Conservation (phyloP, 192 early-diverging fungal genomes). For the Thoreauomyces humboldtii region DNA sequence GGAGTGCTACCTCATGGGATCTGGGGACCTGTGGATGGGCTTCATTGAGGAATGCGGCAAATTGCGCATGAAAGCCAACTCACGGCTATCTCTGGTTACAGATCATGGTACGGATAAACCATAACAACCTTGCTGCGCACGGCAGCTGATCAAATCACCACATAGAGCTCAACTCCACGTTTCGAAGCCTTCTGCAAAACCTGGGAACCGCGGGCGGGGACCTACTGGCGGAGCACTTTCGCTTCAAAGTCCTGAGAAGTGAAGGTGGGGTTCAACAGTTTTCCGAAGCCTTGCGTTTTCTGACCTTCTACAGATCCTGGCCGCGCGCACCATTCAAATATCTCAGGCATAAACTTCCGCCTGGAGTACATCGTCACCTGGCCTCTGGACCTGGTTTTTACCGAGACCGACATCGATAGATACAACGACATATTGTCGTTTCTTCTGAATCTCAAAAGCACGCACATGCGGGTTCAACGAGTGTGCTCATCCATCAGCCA, state of each 20-base stretch:
- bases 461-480: slow-evolving; percentile 53
- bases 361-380: slow-evolving; percentile 60
- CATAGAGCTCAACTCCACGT: slow-evolving; percentile 18
- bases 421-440: slow-evolving; percentile 66
- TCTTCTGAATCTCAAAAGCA: slow-evolving; percentile 53
- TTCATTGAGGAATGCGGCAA: slow-evolving; percentile 56
- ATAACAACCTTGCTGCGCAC: too few species aligned
- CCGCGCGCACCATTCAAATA: too few species aligned
- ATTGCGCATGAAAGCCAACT: slow-evolving; percentile 25
- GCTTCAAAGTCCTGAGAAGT: slow-evolving; percentile 21
- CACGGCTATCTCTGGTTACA: slow-evolving; percentile 23
- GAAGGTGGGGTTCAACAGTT: too few species aligned
- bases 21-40: slow-evolving; percentile 58
- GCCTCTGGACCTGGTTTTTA: slow-evolving; percentile 71
- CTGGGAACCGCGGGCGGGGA: neutral
- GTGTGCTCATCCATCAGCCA: slow-evolving; percentile 33
- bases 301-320: too few species aligned
- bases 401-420: slow-evolving; percentile 51
- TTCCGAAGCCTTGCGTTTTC: too few species aligned
- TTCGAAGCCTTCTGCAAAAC: slow-evolving; percentile 5
- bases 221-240: slow-evolving; percentile 10
- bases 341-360: too few species aligned
- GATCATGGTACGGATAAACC: slow-evolving; percentile 32
- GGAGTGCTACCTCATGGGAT: slow-evolving; percentile 59
- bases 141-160: too few species aligned